phyloP scores from a whole-genome alignment of 495 filamentous ascomycete species.

The Astrothelium subdiscretum region DNA sequence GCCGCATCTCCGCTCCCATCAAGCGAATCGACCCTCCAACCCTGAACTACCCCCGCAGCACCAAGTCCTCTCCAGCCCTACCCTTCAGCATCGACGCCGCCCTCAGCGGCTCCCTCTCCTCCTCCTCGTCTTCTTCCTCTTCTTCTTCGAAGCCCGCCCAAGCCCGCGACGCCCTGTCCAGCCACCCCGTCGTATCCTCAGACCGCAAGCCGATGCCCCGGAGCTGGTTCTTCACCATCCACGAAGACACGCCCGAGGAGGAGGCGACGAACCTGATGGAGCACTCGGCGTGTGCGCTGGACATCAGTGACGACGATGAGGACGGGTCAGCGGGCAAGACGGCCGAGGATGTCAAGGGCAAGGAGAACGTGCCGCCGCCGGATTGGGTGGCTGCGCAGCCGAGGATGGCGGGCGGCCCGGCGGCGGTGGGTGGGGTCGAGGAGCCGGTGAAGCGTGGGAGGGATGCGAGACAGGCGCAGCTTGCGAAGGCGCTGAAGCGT shows the following conservation, averaged over 20 bases:
- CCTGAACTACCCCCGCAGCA: slow-evolving; percentile 23
- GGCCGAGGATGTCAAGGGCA: slow-evolving; percentile 53
- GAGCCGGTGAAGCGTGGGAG: slow-evolving; percentile 11
- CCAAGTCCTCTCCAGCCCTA: slow-evolving; percentile 26
- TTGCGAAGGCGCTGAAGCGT: background rate
- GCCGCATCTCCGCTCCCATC: slow-evolving; percentile 44
- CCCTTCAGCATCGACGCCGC: slow-evolving; percentile 76
- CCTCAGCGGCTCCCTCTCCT: slow-evolving; percentile 54
- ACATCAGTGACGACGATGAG: slow-evolving; percentile 57
- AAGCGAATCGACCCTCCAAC: slow-evolving; percentile 47
- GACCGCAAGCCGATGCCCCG: slow-evolving; percentile 34
- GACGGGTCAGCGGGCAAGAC: slow-evolving; percentile 25
- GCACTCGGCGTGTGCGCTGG: slow-evolving; percentile 73
- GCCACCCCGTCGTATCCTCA: slow-evolving; percentile 20
- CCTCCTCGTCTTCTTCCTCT: slow-evolving; percentile 22
- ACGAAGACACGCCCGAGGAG: slow-evolving; percentile 84
- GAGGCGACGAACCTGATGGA: slow-evolving; percentile 83
- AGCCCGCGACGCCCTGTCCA: slow-evolving; percentile 6
- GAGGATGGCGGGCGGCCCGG: background rate
- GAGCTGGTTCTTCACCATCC: slow-evolving; percentile 86
- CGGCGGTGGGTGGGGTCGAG: slow-evolving; percentile 1
- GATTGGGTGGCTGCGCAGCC: slow-evolving; percentile 19
- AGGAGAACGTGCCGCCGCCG: slow-evolving; percentile 84
- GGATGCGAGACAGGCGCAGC: slow-evolving; percentile 2
- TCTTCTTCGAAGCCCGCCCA: slow-evolving; percentile 20